phyloP scores from a whole-genome alignment of 805 yeast genomes.

The Metschnikowia amazonensis region DNA sequence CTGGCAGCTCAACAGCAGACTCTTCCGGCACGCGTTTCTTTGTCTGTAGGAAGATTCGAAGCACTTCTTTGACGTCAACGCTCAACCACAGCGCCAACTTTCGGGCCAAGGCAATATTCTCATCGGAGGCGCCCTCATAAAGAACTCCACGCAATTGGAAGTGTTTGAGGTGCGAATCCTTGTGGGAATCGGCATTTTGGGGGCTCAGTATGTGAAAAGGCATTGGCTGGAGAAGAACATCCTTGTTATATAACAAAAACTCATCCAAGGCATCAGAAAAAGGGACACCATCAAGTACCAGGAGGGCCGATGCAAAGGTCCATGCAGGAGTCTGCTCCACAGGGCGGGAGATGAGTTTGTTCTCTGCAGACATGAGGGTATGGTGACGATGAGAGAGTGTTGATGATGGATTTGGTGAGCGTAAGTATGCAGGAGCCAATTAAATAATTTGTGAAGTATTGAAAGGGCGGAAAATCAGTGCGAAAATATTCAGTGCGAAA shows the following conservation, averaged over 20 bases:
- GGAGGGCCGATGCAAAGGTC: conserved; percentile 40
- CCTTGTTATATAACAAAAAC: conserved; percentile 31
- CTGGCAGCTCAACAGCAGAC: conserved; percentile 21
- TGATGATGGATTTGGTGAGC: background rate
- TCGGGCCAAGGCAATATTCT: conserved; percentile 36
- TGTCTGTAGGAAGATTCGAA: conserved; percentile 45
- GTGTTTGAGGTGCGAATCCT: conserved; percentile 20
- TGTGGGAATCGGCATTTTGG: background rate
- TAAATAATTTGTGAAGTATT: background rate
- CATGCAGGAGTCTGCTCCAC: conserved; percentile 21
- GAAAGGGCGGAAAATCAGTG: too few species aligned
- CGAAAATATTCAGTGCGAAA: too few species aligned
- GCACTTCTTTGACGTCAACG: conserved; percentile 42
- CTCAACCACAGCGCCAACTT: conserved; percentile 37
- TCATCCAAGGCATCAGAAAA: conserved; percentile 38
- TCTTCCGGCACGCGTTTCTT: conserved; percentile 20
- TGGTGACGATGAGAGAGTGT: background rate
- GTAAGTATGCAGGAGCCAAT: background rate
- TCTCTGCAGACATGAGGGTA: background rate
- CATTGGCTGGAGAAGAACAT: conserved; percentile 27
- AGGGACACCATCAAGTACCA: conserved; percentile 17
- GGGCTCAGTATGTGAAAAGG: conserved; percentile 23
- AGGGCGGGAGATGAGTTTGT: conserved; percentile 9
- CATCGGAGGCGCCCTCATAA: conserved; percentile 32
- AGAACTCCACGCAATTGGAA: conserved; percentile 40